Evolutionary conservation across 1,139 yeast species (phyloP).

Genomic region (Yamadazyma songkhlaensis): DNA sequence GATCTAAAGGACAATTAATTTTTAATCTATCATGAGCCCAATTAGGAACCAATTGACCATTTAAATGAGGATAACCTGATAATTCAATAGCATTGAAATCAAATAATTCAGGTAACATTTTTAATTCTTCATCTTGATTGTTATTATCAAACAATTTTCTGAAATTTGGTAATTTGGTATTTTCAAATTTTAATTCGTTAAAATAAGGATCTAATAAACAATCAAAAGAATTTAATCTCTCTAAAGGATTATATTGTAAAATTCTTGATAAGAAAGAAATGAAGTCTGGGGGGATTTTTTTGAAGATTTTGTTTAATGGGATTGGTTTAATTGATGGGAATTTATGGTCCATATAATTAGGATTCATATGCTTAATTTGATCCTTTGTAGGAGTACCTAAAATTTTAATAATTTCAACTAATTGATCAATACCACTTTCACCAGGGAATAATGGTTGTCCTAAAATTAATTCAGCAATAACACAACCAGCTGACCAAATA

Average conservation of each 20-base stretch:
- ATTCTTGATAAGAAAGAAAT: slow-evolving; percentile 58
- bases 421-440: slow-evolving; percentile 94
- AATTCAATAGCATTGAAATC: slow-evolving; percentile 51
- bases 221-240: slow-evolving; percentile 66
- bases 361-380: slow-evolving; percentile 93
- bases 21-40: slow-evolving; percentile 27
- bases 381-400: slow-evolving; percentile 94
- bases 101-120: slow-evolving; percentile 45
- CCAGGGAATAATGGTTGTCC: slow-evolving; percentile 99
- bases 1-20: slow-evolving; percentile 13
- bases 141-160: slow-evolving; percentile 40
- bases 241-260: slow-evolving; percentile 74
- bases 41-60: slow-evolving; percentile 35
- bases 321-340: slow-evolving; percentile 96
- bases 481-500: slow-evolving; percentile 98
- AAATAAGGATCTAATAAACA: slow-evolving; percentile 72
- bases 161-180: slow-evolving; percentile 54
- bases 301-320: slow-evolving; percentile 80
- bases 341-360: slow-evolving; percentile 95
- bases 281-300: slow-evolving; percentile 60
- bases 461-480: slow-evolving; percentile 90
- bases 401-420: slow-evolving; percentile 93
- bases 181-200: slow-evolving; percentile 63
- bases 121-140: slow-evolving; percentile 40
- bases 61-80: slow-evolving; percentile 36